Evolutionary conservation across 148 eudicot genomes (phyloP).

Genomic region (Rhododendron mucronatum): DNA sequence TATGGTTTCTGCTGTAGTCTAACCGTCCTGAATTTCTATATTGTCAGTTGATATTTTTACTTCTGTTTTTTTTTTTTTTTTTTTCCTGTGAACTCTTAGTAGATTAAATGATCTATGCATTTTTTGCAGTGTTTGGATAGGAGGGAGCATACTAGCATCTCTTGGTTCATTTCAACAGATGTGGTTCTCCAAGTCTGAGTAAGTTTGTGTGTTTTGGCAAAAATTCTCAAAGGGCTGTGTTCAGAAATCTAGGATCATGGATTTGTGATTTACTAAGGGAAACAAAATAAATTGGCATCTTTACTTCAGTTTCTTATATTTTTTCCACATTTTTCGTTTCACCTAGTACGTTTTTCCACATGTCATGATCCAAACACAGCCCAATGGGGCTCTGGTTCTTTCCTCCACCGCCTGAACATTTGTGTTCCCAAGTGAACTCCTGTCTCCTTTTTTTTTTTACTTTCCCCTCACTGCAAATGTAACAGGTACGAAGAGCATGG

Average conservation of each 20-base stretch:
- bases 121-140: slow-evolving; percentile 84
- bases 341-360: not conserved
- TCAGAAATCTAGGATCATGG: not conserved
- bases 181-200: slow-evolving; percentile 99
- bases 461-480: not conserved
- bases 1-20: not conserved
- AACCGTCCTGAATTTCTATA: not conserved
- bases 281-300: not conserved
- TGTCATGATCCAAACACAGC: not conserved
- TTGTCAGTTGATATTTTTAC: not conserved
- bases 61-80: too few species aligned
- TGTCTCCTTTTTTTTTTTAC: not conserved
- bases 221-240: not conserved
- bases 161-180: slow-evolving; percentile 97
- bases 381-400: not conserved
- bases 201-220: slow-evolving; percentile 20
- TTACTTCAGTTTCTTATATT: not conserved
- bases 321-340: not conserved
- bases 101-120: not conserved
- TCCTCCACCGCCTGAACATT: not conserved
- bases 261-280: not conserved
- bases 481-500: slow-evolving; percentile 94
- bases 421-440: not conserved
- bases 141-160: slow-evolving; percentile 95
- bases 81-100: not conserved